Conservation (phyloP, 179 eudicot species). For the Amaranthus tricolor region DNA sequence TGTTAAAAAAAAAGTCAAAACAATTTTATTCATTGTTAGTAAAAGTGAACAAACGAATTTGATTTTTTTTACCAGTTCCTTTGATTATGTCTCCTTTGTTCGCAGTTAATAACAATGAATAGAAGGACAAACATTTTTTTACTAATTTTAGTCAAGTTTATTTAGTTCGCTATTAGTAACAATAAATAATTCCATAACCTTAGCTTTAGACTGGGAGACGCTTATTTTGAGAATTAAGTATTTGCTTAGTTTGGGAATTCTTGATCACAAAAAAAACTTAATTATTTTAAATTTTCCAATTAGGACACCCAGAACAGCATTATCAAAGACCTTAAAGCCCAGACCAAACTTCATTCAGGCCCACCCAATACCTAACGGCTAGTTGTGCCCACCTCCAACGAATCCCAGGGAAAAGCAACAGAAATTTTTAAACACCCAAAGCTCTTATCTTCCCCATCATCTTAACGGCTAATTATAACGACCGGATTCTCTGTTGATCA, state of each 20-base stretch:
- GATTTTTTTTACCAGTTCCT: too few species aligned
- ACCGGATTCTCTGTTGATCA: not conserved
- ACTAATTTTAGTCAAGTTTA: too few species aligned
- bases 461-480: constrained; percentile 38
- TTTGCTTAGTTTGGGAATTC: not conserved
- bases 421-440: not conserved
- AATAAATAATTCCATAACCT: too few species aligned
- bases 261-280: not conserved
- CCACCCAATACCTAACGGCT: constrained; percentile 18
- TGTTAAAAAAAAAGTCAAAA: too few species aligned
- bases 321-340: not conserved
- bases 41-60: too few species aligned
- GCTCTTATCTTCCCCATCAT: constrained; percentile 5
- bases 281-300: too few species aligned
- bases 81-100: too few species aligned
- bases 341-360: not conserved
- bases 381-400: constrained; percentile 3
- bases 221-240: not conserved
- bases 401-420: constrained; percentile 7
- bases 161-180: not conserved
- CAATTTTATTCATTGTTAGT: too few species aligned
- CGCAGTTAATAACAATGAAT: too few species aligned
- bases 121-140: too few species aligned
- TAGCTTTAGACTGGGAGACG: not conserved
- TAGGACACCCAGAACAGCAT: not conserved